Conservation (phyloP, 2,329 filamentous ascomycete genomes). For the Paraconiothyrium sp. region DNA sequence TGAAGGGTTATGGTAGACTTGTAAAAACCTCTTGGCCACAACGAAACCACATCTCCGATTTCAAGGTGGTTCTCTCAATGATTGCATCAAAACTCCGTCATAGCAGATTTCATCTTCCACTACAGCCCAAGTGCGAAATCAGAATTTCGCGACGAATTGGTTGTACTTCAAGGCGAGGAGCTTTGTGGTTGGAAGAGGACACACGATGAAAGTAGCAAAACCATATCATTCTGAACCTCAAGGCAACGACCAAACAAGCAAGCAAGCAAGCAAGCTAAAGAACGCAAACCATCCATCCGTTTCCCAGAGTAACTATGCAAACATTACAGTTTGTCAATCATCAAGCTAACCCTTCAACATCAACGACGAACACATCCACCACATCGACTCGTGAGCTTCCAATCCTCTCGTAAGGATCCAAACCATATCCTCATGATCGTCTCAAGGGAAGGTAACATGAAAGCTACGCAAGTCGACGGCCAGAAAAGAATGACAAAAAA, state of each 20-base stretch:
- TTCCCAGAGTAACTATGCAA: background rate
- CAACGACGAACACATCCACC: background rate
- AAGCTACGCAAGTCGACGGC: too few relatives aligned
- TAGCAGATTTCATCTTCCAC: background rate
- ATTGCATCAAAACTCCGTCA: background rate
- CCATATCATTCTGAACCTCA: background rate
- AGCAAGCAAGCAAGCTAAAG: conserved; percentile 1
- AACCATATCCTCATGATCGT: background rate
- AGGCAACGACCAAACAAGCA: background rate
- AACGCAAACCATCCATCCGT: background rate
- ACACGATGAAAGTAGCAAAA: background rate
- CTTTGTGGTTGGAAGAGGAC: background rate
- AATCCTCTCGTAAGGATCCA: background rate
- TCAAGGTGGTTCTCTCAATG: background rate
- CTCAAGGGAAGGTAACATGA: background rate
- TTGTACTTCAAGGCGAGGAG: background rate
- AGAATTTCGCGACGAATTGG: too few relatives aligned
- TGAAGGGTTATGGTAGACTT: background rate
- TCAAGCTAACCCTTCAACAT: too few relatives aligned
- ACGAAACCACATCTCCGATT: background rate
- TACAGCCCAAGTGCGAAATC: background rate
- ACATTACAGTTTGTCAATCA: background rate
- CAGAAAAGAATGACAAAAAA: background rate
- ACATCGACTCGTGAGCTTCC: background rate
- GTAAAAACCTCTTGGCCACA: background rate